phyloP scores from a whole-genome alignment of 2,329 filamentous ascomycete species.

The Botrytis squamosa region DNA sequence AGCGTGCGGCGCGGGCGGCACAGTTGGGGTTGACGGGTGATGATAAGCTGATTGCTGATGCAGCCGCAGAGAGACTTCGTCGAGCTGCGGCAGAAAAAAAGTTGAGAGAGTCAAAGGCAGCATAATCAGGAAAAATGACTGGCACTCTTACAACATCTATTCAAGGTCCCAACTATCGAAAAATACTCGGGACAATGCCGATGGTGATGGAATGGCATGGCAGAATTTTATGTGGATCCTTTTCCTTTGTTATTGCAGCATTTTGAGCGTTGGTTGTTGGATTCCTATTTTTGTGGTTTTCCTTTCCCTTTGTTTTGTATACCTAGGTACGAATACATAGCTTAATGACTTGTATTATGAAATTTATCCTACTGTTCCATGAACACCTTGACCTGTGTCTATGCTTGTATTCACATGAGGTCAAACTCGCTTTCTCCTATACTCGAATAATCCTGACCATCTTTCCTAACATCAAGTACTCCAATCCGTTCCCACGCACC shows the following conservation, averaged over 20 bases:
- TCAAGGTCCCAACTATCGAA: not conserved
- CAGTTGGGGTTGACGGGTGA: not conserved
- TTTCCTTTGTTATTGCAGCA: not conserved
- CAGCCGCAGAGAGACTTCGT: constrained; percentile 2
- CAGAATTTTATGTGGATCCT: not conserved
- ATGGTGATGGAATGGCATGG: too few species aligned
- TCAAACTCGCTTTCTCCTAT: not conserved
- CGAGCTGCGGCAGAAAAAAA: not conserved
- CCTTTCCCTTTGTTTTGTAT: not conserved
- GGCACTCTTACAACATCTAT: not conserved
- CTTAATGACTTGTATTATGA: not conserved
- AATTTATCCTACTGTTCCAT: not conserved
- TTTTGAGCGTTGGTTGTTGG: not conserved
- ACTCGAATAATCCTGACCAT: not conserved
- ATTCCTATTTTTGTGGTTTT: not conserved
- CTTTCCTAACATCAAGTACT: constrained; percentile 2
- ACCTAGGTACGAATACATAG: not conserved
- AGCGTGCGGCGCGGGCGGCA: not conserved
- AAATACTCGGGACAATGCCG: too few species aligned
- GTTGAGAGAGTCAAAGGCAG: too few species aligned
- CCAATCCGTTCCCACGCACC: not conserved
- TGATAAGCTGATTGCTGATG: not conserved
- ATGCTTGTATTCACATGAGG: not conserved
- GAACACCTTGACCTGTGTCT: not conserved
- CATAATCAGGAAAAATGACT: not conserved